Evolutionary conservation across 495 filamentous ascomycete species (phyloP), one percentile per base, ranked within the genome.

Genomic region (Hypoxylon perforatum): DNA sequence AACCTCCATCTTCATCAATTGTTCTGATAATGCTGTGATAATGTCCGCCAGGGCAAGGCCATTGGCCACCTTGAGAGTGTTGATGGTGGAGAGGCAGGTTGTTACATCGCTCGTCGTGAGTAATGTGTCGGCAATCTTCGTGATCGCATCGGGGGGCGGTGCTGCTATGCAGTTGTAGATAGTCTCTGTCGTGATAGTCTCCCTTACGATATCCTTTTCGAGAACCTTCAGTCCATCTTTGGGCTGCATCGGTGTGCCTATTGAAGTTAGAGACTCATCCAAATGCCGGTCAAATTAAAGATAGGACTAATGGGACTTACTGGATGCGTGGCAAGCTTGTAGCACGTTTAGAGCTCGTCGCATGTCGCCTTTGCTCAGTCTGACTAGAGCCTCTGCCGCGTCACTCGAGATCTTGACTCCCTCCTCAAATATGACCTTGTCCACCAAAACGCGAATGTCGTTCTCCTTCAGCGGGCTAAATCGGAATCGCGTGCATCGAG

Each of bases 161-260:
- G 95, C 93, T 25, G 96, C 96, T 73, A 99, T 95, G 76, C 95
- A 99, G 77, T 96, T 92, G 81, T 96, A 98, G 73, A 99, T 97
- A 5, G 93, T 94, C 42, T 89, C 84, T 64, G 92, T 90, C 21
- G 94, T 97, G 79, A 98, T 96, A 9, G 84, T 83, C 64, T 97
- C 94, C 12, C 91, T 85, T n/a, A 85, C 76, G 28, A 90, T 87
- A 51, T 81, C 87, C 78, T 76, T 82, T 66, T 80, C 81, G 47
- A 75, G 54, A n/a, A 82, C 73, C 75, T 90, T 87, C 25, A 90
- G 85, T 0, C 77, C 85, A 56, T 88, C 82, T 49, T 83, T 86
- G 9, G 85, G 78, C 25, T 89, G 90, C 35, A 96, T 82, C 1
- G 92, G 92, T 33, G 89, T 93, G 62, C 90, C 81, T 84, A 15